Conservation (phyloP, 2,329 filamentous ascomycete genomes). For the Eurotiales sp. region DNA sequence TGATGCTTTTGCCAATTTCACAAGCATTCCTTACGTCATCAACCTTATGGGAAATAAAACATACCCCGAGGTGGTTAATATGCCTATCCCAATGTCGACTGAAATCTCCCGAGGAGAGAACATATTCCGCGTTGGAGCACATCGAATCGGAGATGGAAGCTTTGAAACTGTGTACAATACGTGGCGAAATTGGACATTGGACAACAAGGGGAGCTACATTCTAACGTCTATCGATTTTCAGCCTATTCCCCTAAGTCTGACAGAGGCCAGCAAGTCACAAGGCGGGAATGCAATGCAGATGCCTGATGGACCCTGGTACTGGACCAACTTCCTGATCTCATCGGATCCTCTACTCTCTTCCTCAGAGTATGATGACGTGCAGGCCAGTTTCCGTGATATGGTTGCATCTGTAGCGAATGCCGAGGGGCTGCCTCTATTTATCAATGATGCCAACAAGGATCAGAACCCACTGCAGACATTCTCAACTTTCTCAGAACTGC, state of each 20-base stretch:
- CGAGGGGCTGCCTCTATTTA: slow-evolving; percentile 26
- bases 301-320: slow-evolving; percentile 32
- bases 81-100: slow-evolving; percentile 28
- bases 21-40: slow-evolving; percentile 26
- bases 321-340: slow-evolving; percentile 27
- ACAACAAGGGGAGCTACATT: slow-evolving; percentile 28
- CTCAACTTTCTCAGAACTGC: slow-evolving; percentile 31
- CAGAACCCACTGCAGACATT: slow-evolving; percentile 27
- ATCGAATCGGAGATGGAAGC: slow-evolving; percentile 24
- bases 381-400: slow-evolving; percentile 30
- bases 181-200: slow-evolving; percentile 28
- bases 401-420: slow-evolving; percentile 24
- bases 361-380: slow-evolving; percentile 23
- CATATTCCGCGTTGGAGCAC: slow-evolving; percentile 32
- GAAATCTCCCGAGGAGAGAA: slow-evolving; percentile 31
- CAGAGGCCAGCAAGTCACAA: slow-evolving; percentile 28
- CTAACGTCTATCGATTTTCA: slow-evolving; percentile 27
- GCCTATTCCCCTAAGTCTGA: slow-evolving; percentile 28
- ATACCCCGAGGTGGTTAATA: slow-evolving; percentile 30
- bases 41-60: slow-evolving; percentile 27
- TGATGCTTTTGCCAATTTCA: slow-evolving; percentile 31
- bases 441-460: slow-evolving; percentile 33
- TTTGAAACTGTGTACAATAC: slow-evolving; percentile 21
- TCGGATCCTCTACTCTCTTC: slow-evolving; percentile 22
- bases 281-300: slow-evolving; percentile 34